These are phyloP conservation scores for Biscutella laevigata DNA, from an alignment of 441 rosid species.

Conservation along the genomic window DNA sequence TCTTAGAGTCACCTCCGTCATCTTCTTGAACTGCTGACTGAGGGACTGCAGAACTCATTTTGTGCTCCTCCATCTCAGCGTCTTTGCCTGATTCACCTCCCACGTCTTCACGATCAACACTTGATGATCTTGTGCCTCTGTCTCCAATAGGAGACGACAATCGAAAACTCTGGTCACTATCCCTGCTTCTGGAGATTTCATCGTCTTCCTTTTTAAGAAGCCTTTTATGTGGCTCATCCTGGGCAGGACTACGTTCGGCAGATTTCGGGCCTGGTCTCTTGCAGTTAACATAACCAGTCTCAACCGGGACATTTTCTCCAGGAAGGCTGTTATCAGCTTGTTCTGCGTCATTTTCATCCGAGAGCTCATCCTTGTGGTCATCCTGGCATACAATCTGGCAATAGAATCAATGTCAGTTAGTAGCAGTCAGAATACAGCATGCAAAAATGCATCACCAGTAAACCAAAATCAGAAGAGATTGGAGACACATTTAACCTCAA, in stretches of 20 bases:
- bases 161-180: constrained; percentile 35
- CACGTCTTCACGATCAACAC: constrained; percentile 48
- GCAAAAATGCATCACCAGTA: constrained; percentile 8
- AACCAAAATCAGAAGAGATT: constrained; percentile 12
- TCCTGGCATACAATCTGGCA: constrained; percentile 79
- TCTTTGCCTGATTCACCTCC: constrained; percentile 38
- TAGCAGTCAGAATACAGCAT: constrained; percentile 17
- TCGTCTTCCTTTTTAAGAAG: constrained; percentile 37
- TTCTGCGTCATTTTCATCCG: constrained; percentile 36
- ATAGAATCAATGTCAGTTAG: constrained; percentile 30
- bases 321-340: constrained; percentile 35
- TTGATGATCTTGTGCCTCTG: constrained; percentile 42
- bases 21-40: constrained; percentile 45
- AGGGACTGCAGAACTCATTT: constrained; percentile 33
- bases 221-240: constrained; percentile 34
- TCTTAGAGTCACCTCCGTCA: constrained; percentile 60
- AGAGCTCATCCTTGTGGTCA: constrained; percentile 34
- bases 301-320: constrained; percentile 37
- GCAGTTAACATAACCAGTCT: constrained; percentile 21
- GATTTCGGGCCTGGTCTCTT: constrained; percentile 37
- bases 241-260: constrained; percentile 36
- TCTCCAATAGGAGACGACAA: constrained; percentile 34
- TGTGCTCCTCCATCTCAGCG: constrained; percentile 43
- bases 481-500: constrained; percentile 54
- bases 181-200: constrained; percentile 56